Conservation (phyloP, 2,329 filamentous ascomycete species). For the Hypoxylon sp. region DNA sequence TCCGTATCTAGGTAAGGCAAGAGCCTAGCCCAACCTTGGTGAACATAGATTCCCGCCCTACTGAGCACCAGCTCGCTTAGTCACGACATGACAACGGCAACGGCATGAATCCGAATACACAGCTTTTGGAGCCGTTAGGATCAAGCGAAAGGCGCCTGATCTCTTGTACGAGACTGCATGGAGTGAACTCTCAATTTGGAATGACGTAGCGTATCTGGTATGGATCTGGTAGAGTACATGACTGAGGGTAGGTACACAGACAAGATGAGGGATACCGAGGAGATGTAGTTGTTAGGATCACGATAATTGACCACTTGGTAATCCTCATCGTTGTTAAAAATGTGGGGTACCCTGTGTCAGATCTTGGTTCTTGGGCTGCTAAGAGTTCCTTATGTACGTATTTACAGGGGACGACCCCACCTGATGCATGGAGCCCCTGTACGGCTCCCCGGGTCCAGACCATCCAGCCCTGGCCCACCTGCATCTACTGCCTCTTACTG, state of each 20-base stretch:
- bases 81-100: not conserved
- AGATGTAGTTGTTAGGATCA: constrained; percentile 3
- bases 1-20: not conserved
- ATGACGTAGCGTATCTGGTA: not conserved
- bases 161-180: not conserved
- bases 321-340: constrained; percentile 9
- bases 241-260: not conserved
- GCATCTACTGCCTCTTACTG: constrained; percentile 33
- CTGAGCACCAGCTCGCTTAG: not conserved
- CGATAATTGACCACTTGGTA: constrained; percentile 5
- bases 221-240: not conserved
- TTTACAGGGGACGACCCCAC: constrained; percentile 23
- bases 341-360: constrained; percentile 17
- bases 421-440: constrained; percentile 11
- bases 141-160: not conserved
- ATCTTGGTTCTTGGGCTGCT: constrained; percentile 12
- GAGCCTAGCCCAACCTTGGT: not conserved
- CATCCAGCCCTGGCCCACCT: constrained; percentile 20
- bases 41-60: not conserved
- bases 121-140: too few species aligned
- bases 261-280: not conserved
- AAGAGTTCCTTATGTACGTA: constrained; percentile 5
- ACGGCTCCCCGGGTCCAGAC: constrained; percentile 14
- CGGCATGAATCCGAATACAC: too few species aligned
- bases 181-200: not conserved